A percentile compares a stretch with the other conserved stretches of the same genome.
These are phyloP conservation scores for Apiotrichum sp. DNA, from an alignment of 1,284 basidiomycete genomes.

Conservation along the genomic window DNA sequence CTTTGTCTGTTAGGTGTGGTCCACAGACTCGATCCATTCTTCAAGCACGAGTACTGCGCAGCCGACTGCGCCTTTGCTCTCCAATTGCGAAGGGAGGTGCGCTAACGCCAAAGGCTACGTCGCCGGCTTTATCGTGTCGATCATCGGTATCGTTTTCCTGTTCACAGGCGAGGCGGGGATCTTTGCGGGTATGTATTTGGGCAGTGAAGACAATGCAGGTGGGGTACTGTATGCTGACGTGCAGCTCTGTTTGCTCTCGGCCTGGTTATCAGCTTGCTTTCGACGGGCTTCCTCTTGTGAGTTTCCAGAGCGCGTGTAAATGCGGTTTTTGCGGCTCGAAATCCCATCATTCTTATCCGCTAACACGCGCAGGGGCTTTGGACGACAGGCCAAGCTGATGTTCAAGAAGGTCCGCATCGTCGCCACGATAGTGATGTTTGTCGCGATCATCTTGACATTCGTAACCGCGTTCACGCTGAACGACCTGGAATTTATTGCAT, in stretches of 20 bases:
- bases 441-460: conserved; percentile 68
- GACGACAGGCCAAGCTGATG: conserved; percentile 76
- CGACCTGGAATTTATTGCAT: conserved; percentile 36
- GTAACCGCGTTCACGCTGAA: conserved; percentile 65
- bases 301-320: no score
- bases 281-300: conserved; percentile 83
- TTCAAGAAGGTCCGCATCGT: conserved; percentile 86
- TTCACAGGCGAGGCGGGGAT: conserved; percentile 63
- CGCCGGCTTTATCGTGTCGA: conserved; percentile 66
- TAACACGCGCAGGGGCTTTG: conserved; percentile 57
- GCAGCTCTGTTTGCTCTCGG: conserved; percentile 77
- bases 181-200: conserved; percentile 63
- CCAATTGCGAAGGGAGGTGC: no score
- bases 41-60: no score
- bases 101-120: conserved; percentile 49
- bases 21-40: no score
- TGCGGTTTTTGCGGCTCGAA: no score
- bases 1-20: no score
- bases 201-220: no score
- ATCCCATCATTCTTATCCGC: no score
- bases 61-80: background rate
- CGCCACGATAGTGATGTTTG: conserved; percentile 72
- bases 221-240: background rate
- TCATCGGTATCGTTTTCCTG: conserved; percentile 67
- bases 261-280: conserved; percentile 72